Evolutionary conservation across 1,139 yeast species (phyloP).

Genomic region (Saccharomyces hybrid): DNA sequence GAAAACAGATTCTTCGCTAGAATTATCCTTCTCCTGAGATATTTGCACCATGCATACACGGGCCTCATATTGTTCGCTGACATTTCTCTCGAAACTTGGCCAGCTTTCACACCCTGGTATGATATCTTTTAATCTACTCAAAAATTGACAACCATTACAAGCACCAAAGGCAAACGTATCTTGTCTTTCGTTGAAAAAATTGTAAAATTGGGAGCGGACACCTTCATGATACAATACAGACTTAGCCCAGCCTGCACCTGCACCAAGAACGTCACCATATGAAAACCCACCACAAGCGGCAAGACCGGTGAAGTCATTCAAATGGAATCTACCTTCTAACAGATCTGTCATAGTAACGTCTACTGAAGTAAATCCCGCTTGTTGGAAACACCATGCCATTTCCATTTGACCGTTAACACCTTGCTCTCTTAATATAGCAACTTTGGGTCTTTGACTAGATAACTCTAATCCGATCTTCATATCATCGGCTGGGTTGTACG

Average conservation of each 20-base stretch:
- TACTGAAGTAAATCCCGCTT: slow-evolving; percentile 86
- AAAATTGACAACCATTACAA: slow-evolving; percentile 97
- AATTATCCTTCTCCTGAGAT: slow-evolving; percentile 42
- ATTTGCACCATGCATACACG: slow-evolving; percentile 89
- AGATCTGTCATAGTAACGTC: slow-evolving; percentile 98
- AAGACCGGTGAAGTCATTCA: slow-evolving; percentile 79
- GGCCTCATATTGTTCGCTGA: slow-evolving; percentile 94
- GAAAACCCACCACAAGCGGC: slow-evolving; percentile 99
- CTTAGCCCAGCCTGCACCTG: slow-evolving; percentile 99
- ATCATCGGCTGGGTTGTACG: slow-evolving; percentile 52
- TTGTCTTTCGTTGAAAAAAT: slow-evolving; percentile 74
- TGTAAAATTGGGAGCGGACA: slow-evolving; percentile 67
- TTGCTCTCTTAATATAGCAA: slow-evolving; percentile 95
- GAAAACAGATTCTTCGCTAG: slow-evolving; percentile 54
- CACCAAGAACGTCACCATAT: slow-evolving; percentile 98
- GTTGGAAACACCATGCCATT: slow-evolving; percentile 96
- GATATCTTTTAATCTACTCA: slow-evolving; percentile 77
- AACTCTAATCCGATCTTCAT: slow-evolving; percentile 31
- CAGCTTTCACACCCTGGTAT: slow-evolving; percentile 95
- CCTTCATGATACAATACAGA: slow-evolving; percentile 82
- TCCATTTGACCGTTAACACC: slow-evolving; percentile 98
- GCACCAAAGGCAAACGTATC: slow-evolving; percentile 99
- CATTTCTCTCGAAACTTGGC: slow-evolving; percentile 93
- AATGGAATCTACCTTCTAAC: slow-evolving; percentile 60
- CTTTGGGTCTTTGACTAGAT: slow-evolving; percentile 58